These are phyloP conservation scores for Lecanicillium sp. DNA, from an alignment of 2,329 filamentous ascomycete genomes.

Conservation along the genomic window DNA sequence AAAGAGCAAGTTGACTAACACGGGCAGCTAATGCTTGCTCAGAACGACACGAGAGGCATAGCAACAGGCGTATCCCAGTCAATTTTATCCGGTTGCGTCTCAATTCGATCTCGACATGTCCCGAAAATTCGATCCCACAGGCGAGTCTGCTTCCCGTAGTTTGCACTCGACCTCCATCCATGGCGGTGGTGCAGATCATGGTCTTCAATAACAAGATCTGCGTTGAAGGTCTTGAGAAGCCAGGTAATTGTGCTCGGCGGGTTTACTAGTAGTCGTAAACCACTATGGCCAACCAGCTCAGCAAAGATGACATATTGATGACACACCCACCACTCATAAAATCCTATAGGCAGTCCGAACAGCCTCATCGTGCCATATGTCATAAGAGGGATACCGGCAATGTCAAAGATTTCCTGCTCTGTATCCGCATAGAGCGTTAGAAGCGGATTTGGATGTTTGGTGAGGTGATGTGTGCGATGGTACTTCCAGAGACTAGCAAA, in stretches of 20 bases:
- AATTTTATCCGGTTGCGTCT: constrained; percentile 1
- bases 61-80: constrained; percentile 7
- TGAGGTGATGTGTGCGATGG: constrained; percentile 33
- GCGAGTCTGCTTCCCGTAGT: constrained; percentile 9
- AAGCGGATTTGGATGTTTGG: constrained; percentile 27
- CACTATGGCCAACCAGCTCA: constrained; percentile 24
- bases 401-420: constrained; percentile 21
- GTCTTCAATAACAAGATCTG: constrained; percentile 31
- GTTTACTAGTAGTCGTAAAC: constrained; percentile 24
- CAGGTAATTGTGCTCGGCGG: constrained; percentile 23
- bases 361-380: constrained; percentile 18
- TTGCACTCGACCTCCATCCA: constrained; percentile 19
- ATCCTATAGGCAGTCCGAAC: constrained; percentile 30
- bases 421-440: constrained; percentile 22
- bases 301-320: constrained; percentile 28
- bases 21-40: no score
- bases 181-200: constrained; percentile 27
- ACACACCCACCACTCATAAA: constrained; percentile 34
- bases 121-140: constrained; percentile 8
- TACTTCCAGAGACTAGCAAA: constrained; percentile 29
- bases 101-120: constrained; percentile 8
- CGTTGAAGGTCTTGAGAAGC: constrained; percentile 21
- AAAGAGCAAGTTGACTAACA: no score
- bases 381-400: constrained; percentile 19
- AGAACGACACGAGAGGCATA: no score